phyloP scores from a whole-genome alignment of 768 basidiomycete species.

The Kwoniella dendrophila region DNA sequence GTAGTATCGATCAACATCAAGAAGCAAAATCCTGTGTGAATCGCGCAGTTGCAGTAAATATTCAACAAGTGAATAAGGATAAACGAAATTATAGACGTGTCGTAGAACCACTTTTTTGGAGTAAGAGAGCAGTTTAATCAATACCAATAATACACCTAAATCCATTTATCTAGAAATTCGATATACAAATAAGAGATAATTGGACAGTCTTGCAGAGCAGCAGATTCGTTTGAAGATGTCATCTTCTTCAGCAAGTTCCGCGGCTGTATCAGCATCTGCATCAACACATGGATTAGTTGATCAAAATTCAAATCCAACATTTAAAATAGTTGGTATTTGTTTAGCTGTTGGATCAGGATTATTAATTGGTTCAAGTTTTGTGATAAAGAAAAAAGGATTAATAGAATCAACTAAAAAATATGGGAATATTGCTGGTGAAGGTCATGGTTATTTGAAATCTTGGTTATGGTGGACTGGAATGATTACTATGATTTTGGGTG shows the following conservation, averaged over 20 bases:
- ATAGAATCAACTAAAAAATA: slow-evolving; percentile 59
- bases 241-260: slow-evolving; percentile 12
- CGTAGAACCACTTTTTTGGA: no score
- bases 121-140: no score
- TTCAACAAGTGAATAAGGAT: no score
- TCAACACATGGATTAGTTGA: slow-evolving; percentile 27
- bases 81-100: no score
- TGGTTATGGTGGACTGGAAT: slow-evolving; percentile 91
- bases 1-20: no score
- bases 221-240: slow-evolving; percentile 17
- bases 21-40: no score
- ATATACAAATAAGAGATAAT: neutral
- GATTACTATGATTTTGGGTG: slow-evolving; percentile 89
- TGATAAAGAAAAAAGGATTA: slow-evolving; percentile 96
- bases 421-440: slow-evolving; percentile 67
- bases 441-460: slow-evolving; percentile 92
- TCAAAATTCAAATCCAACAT: slow-evolving; percentile 40
- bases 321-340: slow-evolving; percentile 58
- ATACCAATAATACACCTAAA: neutral
- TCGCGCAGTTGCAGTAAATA: no score
- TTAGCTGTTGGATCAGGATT: slow-evolving; percentile 67
- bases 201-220: neutral
- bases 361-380: slow-evolving; percentile 86
- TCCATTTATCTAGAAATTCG: neutral
- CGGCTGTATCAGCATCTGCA: slow-evolving; percentile 37